A percentile compares a stretch with the other conserved stretches of the same genome.
These are phyloP conservation scores for Colletotrichum chrysophilum DNA, from an alignment of 2,329 filamentous ascomycete genomes.

Conservation along the genomic window DNA sequence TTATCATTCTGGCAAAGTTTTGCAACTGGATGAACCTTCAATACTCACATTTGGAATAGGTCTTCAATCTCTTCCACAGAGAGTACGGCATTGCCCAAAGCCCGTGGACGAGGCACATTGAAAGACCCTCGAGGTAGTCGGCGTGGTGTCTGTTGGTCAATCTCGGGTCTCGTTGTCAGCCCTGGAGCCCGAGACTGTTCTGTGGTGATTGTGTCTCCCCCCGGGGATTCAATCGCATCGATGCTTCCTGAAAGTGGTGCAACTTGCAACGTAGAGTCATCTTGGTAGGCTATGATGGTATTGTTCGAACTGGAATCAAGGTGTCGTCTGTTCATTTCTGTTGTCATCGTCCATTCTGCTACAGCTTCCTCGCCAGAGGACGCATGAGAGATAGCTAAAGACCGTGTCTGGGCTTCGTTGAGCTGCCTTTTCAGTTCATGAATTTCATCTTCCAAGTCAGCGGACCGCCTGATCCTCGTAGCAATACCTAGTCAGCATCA, in stretches of 20 bases:
- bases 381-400: background rate
- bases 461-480: background rate
- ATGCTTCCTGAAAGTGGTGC: background rate
- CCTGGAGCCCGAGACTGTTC: background rate
- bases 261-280: background rate
- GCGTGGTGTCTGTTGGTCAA: background rate
- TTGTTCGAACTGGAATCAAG: background rate
- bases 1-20: accelerated
- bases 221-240: background rate
- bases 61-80: background rate
- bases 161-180: background rate
- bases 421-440: background rate
- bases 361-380: background rate
- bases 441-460: background rate
- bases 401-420: background rate
- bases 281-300: background rate
- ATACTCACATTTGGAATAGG: background rate
- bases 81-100: background rate
- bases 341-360: background rate
- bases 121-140: background rate
- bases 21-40: background rate
- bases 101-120: background rate
- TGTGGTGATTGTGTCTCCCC: background rate
- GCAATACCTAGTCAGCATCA: background rate
- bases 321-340: background rate